Evolutionary conservation across 257 asterid species (phyloP).

Genomic region (Nicotiana sylvestris): DNA sequence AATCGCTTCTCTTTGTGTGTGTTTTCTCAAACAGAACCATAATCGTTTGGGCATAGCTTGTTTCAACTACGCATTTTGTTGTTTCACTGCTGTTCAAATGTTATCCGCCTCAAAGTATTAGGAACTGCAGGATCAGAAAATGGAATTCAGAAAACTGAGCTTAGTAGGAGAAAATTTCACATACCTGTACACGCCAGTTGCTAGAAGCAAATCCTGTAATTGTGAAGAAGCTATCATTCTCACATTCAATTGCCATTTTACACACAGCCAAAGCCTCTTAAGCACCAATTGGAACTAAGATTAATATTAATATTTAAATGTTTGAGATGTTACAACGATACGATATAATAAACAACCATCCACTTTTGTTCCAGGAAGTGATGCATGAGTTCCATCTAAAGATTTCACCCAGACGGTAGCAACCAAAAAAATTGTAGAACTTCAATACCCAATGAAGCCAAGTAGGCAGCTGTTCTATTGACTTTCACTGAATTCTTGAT

Average conservation of each 20-base stretch:
- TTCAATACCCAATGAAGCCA: neutral
- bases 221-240: neutral
- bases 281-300: neutral
- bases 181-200: neutral
- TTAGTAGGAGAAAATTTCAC: neutral
- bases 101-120: neutral
- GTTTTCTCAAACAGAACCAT: no score
- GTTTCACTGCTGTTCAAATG: neutral
- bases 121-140: neutral
- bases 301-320: neutral
- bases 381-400: neutral
- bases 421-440: neutral
- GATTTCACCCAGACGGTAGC: neutral
- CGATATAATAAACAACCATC: neutral
- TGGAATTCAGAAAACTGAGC: neutral
- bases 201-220: neutral
- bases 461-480: neutral
- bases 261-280: neutral
- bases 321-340: neutral
- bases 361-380: neutral
- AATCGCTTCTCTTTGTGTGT: no score
- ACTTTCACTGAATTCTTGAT: neutral
- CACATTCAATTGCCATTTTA: neutral
- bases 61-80: neutral
- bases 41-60: neutral